Conservation (phyloP, 768 basidiomycete genomes). For the Megacollybia marginata region DNA sequence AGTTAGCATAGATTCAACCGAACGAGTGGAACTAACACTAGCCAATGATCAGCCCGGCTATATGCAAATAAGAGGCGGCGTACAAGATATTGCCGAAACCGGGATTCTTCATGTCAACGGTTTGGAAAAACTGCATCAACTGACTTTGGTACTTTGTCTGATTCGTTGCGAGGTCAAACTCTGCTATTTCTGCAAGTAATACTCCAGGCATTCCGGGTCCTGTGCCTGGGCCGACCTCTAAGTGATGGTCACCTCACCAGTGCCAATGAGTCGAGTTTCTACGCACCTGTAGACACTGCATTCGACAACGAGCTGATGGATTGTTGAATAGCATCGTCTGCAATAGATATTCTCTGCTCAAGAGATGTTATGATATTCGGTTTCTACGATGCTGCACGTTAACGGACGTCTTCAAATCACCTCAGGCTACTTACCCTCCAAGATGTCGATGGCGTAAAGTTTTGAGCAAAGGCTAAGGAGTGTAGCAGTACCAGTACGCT, state of each 20-base stretch:
- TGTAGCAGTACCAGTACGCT: not conserved
- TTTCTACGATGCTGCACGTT: slow-evolving; percentile 1
- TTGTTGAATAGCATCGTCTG: slow-evolving; percentile 5
- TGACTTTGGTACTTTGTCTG: slow-evolving; percentile 3
- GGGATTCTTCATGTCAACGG: not conserved
- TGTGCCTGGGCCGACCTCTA: not conserved
- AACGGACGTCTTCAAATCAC: not conserved
- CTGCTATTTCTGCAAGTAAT: slow-evolving; percentile 6
- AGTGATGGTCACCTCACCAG: too few species aligned
- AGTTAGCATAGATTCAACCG: not conserved
- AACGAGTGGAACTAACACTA: not conserved
- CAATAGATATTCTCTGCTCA: too few species aligned
- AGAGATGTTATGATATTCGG: slow-evolving; percentile 4
- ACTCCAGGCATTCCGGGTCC: slow-evolving; percentile 1
- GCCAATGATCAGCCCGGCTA: not conserved
- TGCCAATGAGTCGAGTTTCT: not conserved
- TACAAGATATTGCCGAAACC: slow-evolving; percentile 3
- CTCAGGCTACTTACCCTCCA: not conserved
- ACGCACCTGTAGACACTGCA: slow-evolving; percentile 3
- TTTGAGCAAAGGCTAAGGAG: not conserved
- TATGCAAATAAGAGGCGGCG: not conserved
- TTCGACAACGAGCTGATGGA: slow-evolving; percentile 1
- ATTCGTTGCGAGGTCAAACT: too few species aligned
- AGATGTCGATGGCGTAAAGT: too few species aligned
- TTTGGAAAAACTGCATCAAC: too few species aligned